These are phyloP conservation scores for Podaxis mareebaensis DNA, from an alignment of 768 basidiomycete genomes.

Conservation along the genomic window DNA sequence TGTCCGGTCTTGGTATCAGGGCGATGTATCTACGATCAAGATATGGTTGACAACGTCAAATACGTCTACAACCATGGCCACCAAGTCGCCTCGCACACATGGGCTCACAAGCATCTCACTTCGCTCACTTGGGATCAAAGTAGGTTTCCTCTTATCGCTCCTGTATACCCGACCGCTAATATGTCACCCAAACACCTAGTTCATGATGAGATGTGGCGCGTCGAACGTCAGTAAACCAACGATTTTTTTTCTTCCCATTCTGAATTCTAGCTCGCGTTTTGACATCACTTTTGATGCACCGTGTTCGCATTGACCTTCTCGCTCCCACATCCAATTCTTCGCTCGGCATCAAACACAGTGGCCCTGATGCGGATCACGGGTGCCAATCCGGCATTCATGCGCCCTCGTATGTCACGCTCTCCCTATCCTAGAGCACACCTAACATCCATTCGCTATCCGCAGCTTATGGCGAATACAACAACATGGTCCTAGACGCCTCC, in stretches of 20 bases:
- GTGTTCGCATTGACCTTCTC: neutral
- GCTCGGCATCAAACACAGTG: constrained; percentile 21
- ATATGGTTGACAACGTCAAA: constrained; percentile 28
- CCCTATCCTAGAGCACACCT: neutral
- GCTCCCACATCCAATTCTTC: neutral
- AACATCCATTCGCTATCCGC: neutral
- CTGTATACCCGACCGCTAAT: neutral
- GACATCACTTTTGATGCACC: neutral
- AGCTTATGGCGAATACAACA: constrained; percentile 45
- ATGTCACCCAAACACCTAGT: constrained; percentile 21
- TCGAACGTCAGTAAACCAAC: constrained; percentile 30
- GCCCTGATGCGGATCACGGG: constrained; percentile 36
- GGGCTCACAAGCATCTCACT: constrained; percentile 38
- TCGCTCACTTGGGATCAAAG: constrained; percentile 33
- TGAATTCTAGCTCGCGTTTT: constrained; percentile 2
- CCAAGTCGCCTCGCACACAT: constrained; percentile 47
- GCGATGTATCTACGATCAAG: constrained; percentile 38
- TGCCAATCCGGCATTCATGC: constrained; percentile 38
- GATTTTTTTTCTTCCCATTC: neutral
- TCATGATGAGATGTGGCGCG: constrained; percentile 35
- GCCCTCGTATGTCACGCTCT: constrained; percentile 31
- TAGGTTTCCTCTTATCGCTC: constrained; percentile 17
- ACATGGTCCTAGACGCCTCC: constrained; percentile 34
- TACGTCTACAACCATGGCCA: constrained; percentile 41
- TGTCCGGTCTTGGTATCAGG: constrained; percentile 19